Conservation (phyloP, 1,139 yeast species). For the Ogataea hybrid region DNA sequence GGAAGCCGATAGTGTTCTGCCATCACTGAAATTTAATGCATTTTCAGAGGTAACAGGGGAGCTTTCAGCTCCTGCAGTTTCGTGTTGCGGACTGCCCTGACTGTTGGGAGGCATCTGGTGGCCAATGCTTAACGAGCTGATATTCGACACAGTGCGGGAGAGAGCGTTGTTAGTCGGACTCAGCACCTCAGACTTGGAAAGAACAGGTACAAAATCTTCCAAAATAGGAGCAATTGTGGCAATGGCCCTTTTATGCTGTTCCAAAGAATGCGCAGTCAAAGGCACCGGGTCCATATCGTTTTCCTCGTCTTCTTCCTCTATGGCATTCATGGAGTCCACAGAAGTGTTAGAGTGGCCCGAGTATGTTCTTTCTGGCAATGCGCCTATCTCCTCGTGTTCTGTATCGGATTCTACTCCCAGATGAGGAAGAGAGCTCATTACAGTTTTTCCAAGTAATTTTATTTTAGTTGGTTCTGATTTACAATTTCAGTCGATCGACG, state of each 20-base stretch:
- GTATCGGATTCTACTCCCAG: background rate
- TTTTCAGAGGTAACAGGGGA: constrained; percentile 16
- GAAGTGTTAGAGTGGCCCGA: constrained; percentile 26
- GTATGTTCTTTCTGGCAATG: constrained; percentile 14
- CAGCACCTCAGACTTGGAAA: constrained; percentile 42
- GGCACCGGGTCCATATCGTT: constrained; percentile 25
- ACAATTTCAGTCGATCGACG: constrained; percentile 8
- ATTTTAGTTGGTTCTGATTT: no score
- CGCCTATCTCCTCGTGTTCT: background rate
- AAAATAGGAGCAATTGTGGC: constrained; percentile 78
- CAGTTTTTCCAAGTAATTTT: background rate
- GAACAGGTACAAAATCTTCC: constrained; percentile 66
- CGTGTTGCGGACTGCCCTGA: constrained; percentile 8
- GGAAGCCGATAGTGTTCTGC: constrained; percentile 15
- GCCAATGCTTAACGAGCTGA: constrained; percentile 31
- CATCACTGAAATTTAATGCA: constrained; percentile 16
- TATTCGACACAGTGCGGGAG: constrained; percentile 32
- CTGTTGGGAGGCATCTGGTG: constrained; percentile 10
- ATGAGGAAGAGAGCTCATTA: background rate
- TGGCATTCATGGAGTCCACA: constrained; percentile 15
- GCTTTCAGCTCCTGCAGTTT: background rate
- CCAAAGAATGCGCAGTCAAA: constrained; percentile 30
- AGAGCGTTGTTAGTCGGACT: constrained; percentile 32
- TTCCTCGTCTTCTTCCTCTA: constrained; percentile 20
- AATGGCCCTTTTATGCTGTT: constrained; percentile 52